phyloP scores from a whole-genome alignment of 257 asterid species.

The Ocimum tenuiflorum region DNA sequence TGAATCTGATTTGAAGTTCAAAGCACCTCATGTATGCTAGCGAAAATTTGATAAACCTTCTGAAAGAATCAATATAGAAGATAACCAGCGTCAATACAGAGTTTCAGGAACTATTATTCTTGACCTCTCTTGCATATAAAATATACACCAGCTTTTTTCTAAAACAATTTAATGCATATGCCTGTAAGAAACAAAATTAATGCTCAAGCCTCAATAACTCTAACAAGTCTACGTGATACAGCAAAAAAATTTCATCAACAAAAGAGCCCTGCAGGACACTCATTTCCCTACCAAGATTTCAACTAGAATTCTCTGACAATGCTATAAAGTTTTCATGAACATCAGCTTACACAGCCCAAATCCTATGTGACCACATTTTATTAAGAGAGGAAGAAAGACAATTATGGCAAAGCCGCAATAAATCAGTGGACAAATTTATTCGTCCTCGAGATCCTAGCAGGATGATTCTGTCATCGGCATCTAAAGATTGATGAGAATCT shows the following conservation, averaged over 20 bases:
- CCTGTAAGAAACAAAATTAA: neutral
- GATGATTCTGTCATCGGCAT: neutral
- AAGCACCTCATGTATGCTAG: too few relatives aligned
- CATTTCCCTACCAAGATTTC: neutral
- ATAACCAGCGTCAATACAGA: neutral
- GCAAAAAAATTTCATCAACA: neutral
- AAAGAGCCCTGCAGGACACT: neutral
- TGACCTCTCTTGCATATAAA: neutral
- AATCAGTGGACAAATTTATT: neutral
- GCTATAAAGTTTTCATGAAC: neutral
- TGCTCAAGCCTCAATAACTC: conserved; percentile 3
- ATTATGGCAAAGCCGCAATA: neutral
- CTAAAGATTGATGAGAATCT: neutral
- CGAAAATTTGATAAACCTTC: too few relatives aligned
- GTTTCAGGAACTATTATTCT: neutral
- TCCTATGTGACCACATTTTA: conserved; percentile 1
- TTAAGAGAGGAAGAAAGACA: neutral
- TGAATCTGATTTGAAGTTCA: too few relatives aligned
- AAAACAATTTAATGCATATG: neutral
- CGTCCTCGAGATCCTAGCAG: neutral
- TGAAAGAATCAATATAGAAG: neutral
- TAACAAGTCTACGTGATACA: neutral
- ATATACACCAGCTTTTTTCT: neutral
- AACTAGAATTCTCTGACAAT: neutral
- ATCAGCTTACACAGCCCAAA: neutral